phyloP scores from a whole-genome alignment of 2,329 filamentous ascomycete species.

The Penicillium sp. region DNA sequence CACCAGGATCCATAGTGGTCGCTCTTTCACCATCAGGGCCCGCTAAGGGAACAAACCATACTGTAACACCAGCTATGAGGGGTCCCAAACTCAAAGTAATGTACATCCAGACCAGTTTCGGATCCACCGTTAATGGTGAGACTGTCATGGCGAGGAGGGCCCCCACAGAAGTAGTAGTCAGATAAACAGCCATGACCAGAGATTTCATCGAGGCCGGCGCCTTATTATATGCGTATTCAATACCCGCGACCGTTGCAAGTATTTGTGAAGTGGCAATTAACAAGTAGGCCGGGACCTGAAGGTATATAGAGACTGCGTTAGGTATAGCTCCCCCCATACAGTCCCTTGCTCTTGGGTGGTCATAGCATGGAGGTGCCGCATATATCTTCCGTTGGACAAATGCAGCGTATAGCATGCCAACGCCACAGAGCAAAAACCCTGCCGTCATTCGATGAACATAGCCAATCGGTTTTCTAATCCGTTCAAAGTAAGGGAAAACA shows the following conservation, averaged over 20 bases:
- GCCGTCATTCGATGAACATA: background rate
- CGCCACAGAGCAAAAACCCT: background rate
- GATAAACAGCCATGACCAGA: conserved; percentile 3
- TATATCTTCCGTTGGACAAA: background rate
- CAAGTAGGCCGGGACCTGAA: conserved; percentile 48
- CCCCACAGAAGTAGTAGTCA: conserved; percentile 11
- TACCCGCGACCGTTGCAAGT: conserved; percentile 57
- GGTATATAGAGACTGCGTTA: conserved; percentile 30
- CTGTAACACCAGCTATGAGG: too few relatives aligned
- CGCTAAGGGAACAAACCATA: too few relatives aligned
- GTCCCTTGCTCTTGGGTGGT: background rate
- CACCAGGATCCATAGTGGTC: too few relatives aligned
- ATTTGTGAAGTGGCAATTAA: conserved; percentile 56
- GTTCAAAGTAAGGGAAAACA: background rate
- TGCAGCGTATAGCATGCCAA: background rate
- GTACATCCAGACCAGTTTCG: conserved; percentile 17
- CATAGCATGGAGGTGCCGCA: conserved; percentile 3
- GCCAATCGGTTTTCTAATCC: too few relatives aligned
- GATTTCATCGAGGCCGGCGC: conserved; percentile 68
- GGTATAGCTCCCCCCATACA: conserved; percentile 35
- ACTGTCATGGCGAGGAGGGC: conserved; percentile 15
- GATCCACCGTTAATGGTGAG: conserved; percentile 13
- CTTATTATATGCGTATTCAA: conserved; percentile 75
- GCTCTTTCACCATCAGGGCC: too few relatives aligned
- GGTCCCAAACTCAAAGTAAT: conserved; percentile 5